Evolutionary conservation across 2,329 filamentous ascomycete genomes (phyloP).

Genomic region (Pyricularia sp.): DNA sequence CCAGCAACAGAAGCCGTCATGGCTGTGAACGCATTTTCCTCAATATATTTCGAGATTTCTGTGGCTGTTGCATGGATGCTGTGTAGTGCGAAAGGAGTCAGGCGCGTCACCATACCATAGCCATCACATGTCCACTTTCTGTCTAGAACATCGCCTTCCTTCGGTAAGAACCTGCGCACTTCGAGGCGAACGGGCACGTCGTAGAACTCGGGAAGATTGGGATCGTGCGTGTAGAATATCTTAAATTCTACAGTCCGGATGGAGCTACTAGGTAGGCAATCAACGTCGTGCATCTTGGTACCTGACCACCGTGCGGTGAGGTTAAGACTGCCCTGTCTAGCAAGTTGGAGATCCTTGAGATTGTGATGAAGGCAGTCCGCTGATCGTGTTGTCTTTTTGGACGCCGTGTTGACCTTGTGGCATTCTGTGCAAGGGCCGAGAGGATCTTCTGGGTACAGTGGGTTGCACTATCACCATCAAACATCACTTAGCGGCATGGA

Average conservation of each 20-base stretch:
- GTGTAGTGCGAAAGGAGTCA: slow-evolving; percentile 27
- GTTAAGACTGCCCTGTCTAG: slow-evolving; percentile 27
- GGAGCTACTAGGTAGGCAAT: slow-evolving; percentile 16
- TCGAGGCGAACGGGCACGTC: slow-evolving; percentile 21
- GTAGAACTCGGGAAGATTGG: slow-evolving; percentile 21
- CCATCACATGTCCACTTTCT: slow-evolving; percentile 22
- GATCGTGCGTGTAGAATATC: slow-evolving; percentile 10
- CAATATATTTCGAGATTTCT: slow-evolving; percentile 23
- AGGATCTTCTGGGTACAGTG: slow-evolving; percentile 9
- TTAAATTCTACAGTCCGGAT: slow-evolving; percentile 23
- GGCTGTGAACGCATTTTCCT: slow-evolving; percentile 15
- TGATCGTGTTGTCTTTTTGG: slow-evolving; percentile 33
- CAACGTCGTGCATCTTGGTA: slow-evolving; percentile 26
- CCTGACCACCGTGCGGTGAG: slow-evolving; percentile 31
- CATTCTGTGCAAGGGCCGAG: slow-evolving; percentile 25
- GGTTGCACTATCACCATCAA: slow-evolving; percentile 10
- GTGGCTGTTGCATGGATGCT: slow-evolving; percentile 21
- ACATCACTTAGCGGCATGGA: background rate
- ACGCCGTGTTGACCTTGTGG: slow-evolving; percentile 20
- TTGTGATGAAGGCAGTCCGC: slow-evolving; percentile 30
- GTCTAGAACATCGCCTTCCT: slow-evolving; percentile 21
- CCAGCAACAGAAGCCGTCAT: slow-evolving; percentile 15
- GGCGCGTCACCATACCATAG: slow-evolving; percentile 12
- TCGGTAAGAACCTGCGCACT: slow-evolving; percentile 28
- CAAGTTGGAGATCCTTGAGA: slow-evolving; percentile 26